Evolutionary conservation across 2,329 filamentous ascomycete genomes (phyloP).

Genomic region (Ophiocordyceps unilateralis): DNA sequence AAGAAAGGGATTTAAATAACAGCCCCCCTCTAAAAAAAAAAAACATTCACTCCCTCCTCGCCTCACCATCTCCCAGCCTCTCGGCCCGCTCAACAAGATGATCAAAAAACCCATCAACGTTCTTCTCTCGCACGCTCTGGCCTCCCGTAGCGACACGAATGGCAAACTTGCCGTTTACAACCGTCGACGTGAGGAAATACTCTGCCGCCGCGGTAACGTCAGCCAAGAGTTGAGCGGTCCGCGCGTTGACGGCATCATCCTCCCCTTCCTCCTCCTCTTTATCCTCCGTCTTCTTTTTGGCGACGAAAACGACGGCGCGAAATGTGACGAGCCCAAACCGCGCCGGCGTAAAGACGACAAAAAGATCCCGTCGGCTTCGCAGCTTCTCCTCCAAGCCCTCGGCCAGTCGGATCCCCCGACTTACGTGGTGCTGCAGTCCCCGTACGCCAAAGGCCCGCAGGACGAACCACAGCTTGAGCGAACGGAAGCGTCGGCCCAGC

Average conservation of each 20-base stretch:
- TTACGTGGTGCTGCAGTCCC: conserved; percentile 59
- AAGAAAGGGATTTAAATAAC: no score
- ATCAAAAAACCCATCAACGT: conserved; percentile 57
- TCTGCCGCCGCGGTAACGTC: conserved; percentile 54
- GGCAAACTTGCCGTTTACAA: conserved; percentile 55
- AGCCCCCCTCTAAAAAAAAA: no score
- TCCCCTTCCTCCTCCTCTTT: neutral
- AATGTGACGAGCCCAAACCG: conserved; percentile 69
- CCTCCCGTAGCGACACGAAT: conserved; percentile 63
- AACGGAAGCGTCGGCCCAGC: conserved; percentile 72
- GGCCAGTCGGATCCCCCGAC: conserved; percentile 50
- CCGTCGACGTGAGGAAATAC: conserved; percentile 67
- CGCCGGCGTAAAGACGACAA: conserved; percentile 57
- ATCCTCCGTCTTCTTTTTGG: neutral
- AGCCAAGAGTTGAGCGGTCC: conserved; percentile 44
- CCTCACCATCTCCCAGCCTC: conserved; percentile 19
- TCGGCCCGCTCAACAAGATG: conserved; percentile 50
- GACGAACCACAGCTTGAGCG: conserved; percentile 92
- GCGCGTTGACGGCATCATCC: neutral
- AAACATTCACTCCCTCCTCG: neutral
- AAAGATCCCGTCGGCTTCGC: conserved; percentile 45
- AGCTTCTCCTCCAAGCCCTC: conserved; percentile 51
- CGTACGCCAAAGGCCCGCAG: conserved; percentile 64
- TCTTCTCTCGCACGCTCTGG: conserved; percentile 54
- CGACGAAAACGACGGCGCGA: conserved; percentile 23